Evolutionary conservation across 805 yeast genomes (phyloP).

Genomic region (Candida khao-thaluensis): DNA sequence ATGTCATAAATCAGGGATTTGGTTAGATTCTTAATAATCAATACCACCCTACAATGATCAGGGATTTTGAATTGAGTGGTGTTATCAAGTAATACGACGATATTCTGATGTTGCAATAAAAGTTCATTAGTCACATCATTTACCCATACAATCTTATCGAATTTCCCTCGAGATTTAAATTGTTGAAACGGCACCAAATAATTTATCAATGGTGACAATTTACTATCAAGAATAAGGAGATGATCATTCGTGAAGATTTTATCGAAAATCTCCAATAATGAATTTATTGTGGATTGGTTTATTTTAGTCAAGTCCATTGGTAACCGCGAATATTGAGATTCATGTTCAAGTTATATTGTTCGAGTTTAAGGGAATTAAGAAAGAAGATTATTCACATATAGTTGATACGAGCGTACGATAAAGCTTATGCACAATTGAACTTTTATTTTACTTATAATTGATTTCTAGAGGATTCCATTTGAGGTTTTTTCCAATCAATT

Average conservation of each 20-base stretch:
- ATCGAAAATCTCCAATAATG: constrained; percentile 13
- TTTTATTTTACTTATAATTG: too few species aligned
- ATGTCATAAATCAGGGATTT: constrained; percentile 33
- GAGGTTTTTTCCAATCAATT: too few species aligned
- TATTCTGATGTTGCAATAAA: constrained; percentile 15
- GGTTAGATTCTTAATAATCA: constrained; percentile 39
- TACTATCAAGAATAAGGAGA: constrained; percentile 44
- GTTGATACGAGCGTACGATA: too few species aligned
- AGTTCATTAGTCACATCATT: constrained; percentile 19
- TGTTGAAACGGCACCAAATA: constrained; percentile 53
- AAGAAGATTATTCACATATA: too few species aligned
- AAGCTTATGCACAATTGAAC: too few species aligned
- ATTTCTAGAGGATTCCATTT: too few species aligned
- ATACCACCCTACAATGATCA: constrained; percentile 16
- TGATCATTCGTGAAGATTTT: constrained; percentile 26
- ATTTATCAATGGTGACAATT: constrained; percentile 50
- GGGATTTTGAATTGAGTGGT: constrained; percentile 13
- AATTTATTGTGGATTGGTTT: constrained; percentile 10
- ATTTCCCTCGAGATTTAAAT: constrained; percentile 50
- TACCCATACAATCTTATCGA: constrained; percentile 50
- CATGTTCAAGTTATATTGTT: too few species aligned
- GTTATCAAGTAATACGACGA: constrained; percentile 14
- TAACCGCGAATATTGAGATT: too few species aligned
- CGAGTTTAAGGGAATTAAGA: too few species aligned
- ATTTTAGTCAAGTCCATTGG: constrained; percentile 5